phyloP scores from a whole-genome alignment of 345 rosid species.

The Populus euphratica region DNA sequence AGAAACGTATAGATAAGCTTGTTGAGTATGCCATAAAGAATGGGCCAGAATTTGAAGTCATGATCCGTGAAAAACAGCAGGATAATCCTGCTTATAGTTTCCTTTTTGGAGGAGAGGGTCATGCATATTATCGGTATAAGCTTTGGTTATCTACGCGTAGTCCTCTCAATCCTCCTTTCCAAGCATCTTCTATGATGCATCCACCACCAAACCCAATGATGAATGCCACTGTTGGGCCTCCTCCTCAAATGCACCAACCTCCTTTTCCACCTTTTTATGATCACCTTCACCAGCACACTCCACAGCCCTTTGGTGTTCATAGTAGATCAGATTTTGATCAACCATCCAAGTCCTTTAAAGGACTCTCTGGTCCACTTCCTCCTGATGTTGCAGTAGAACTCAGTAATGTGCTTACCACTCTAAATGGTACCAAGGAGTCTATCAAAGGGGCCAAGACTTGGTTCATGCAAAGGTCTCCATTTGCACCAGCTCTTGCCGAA shows the following conservation, averaged over 20 bases:
- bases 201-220: constrained; percentile 66
- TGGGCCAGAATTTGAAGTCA: constrained; percentile 94
- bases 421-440: constrained; percentile 95
- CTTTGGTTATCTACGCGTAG: constrained; percentile 69
- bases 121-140: constrained; percentile 78
- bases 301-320: constrained; percentile 53
- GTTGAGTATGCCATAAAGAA: constrained; percentile 86
- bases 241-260: constrained; percentile 73
- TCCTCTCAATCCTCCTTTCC: constrained; percentile 59
- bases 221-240: constrained; percentile 48
- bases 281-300: constrained; percentile 63
- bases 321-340: constrained; percentile 77
- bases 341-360: constrained; percentile 56
- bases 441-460: constrained; percentile 95
- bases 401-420: constrained; percentile 59
- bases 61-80: constrained; percentile 92
- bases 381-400: constrained; percentile 87
- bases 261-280: constrained; percentile 79
- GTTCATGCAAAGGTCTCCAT: constrained; percentile 97
- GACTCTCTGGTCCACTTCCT: constrained; percentile 81
- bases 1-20: constrained; percentile 92
- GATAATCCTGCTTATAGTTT: constrained; percentile 90
- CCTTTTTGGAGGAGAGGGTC: constrained; percentile 93
- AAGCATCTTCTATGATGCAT: constrained; percentile 58
- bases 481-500: constrained; percentile 92